Base-by-base conservation (phyloP, 2,329 filamentous ascomycete species). In the Ceratocystis colombiana region DNA sequence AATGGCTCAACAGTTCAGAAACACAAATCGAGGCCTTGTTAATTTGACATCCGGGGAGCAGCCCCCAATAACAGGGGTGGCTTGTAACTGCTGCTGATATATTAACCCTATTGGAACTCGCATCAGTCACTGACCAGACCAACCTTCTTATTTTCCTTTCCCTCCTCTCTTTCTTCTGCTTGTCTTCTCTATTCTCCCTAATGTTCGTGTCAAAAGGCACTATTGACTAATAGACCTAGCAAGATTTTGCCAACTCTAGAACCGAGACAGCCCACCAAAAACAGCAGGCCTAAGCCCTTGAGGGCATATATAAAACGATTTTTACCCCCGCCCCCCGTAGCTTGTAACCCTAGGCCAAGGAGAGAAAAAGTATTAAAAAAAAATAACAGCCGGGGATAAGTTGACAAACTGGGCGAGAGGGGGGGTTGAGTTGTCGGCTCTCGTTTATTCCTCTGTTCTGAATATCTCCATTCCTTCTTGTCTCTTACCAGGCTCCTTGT, bases 371-470 rank as follows among this genome's bases (percentile, higher is more conserved):
- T 12, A 12, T 1, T 7, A 28, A 28, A 1, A 22, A 6, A 22
- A 1, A 17, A 30, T 28, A 17, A 28, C 53, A 12, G 53, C 25
- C 25, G 53, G 53, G 20, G 53, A 57, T 33, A 57, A 57, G 25
- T 28, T 57, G 53, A 59, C 53, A 59, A 59, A 33, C 17, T 33
- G 53, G 28, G 17, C 17, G 10, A 30, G 53, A 55, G 50, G 6
- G 53, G 22, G 53, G 53, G 25, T 59, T 33, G 37, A 37, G 37
- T 37, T 37, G 37, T 59, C 53, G 55, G 55, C 55, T 59, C 55
- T 59, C 55, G 55, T 59, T 59, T 59, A 59, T 30, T 30, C 55
- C n/a, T 37, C 53, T 37, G 12, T 12, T 41, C 37, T 41, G 15
- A n/a, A 20, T 30, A 30, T 28, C 53, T 57, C 20, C 53, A 15